phyloP scores from a whole-genome alignment of 2,329 filamentous ascomycete genomes.

The Magnaporthiopsis rhizophila region DNA sequence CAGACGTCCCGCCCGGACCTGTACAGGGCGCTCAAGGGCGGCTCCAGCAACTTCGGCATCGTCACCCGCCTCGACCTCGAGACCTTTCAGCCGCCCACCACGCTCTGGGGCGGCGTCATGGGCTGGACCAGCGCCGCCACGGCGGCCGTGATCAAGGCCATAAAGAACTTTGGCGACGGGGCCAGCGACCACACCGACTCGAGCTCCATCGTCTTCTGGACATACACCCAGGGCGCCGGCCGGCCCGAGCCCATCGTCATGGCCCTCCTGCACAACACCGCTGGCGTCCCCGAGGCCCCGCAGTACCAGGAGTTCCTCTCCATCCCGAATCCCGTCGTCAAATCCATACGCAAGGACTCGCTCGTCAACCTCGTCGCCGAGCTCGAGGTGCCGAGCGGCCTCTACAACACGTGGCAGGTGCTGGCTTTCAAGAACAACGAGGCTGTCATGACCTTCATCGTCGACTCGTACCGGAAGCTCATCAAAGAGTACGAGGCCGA shows the following conservation, averaged over 20 bases:
- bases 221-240: conserved; percentile 14
- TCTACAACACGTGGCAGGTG: conserved; percentile 27
- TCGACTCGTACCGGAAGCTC: conserved; percentile 18
- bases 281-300: conserved; percentile 12
- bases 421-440: conserved; percentile 27
- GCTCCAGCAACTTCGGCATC: conserved; percentile 34
- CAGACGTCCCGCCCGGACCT: conserved; percentile 11
- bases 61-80: conserved; percentile 18
- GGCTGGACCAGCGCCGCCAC: conserved; percentile 9
- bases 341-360: conserved; percentile 12
- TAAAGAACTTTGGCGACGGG: conserved; percentile 13
- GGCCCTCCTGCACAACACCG: conserved; percentile 11
- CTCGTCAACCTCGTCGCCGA: conserved; percentile 15
- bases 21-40: conserved; percentile 30
- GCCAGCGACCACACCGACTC: conserved; percentile 12
- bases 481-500: conserved; percentile 8
- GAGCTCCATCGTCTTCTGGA: conserved; percentile 14
- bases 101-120: conserved; percentile 18
- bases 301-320: conserved; percentile 14
- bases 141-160: conserved; percentile 10
- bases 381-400: conserved; percentile 11
- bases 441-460: conserved; percentile 24
- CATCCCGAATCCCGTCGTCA: conserved; percentile 15
- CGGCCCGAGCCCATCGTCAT: conserved; percentile 10
- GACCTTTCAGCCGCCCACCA: conserved; percentile 8